These are phyloP conservation scores for Chrysoporthe deuterocubensis DNA, from an alignment of 2,329 filamentous ascomycete genomes.

Conservation along the genomic window DNA sequence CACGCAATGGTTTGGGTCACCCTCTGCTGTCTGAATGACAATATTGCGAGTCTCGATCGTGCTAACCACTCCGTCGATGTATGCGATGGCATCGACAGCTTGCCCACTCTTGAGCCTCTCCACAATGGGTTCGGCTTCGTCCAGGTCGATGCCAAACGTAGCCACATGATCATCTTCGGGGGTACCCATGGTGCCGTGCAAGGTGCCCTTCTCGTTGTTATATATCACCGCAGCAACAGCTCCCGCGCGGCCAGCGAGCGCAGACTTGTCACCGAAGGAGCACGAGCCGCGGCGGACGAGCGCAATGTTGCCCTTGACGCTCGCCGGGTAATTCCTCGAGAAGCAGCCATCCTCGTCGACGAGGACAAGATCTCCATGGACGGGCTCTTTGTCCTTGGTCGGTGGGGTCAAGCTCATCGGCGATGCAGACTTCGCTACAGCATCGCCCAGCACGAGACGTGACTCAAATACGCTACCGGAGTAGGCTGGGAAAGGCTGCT, in stretches of 20 bases:
- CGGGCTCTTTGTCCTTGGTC: slow-evolving; percentile 61
- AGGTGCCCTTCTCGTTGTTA: slow-evolving; percentile 67
- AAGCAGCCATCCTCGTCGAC: slow-evolving; percentile 68
- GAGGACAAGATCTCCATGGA: slow-evolving; percentile 63
- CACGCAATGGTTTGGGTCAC: slow-evolving; percentile 66
- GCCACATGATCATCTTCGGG: slow-evolving; percentile 65
- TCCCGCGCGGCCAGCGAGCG: slow-evolving; percentile 68
- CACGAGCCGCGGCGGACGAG: slow-evolving; percentile 73
- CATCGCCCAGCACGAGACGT: slow-evolving; percentile 58
- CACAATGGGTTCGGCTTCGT: slow-evolving; percentile 61
- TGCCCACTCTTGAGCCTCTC: slow-evolving; percentile 56
- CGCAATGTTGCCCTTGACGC: slow-evolving; percentile 66
- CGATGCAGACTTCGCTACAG: slow-evolving; percentile 52
- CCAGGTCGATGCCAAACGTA: slow-evolving; percentile 67
- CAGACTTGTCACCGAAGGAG: slow-evolving; percentile 72
- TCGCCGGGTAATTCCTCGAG: slow-evolving; percentile 63
- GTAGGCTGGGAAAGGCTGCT: slow-evolving; percentile 67
- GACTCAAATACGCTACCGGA: slow-evolving; percentile 64
- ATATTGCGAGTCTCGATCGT: slow-evolving; percentile 62
- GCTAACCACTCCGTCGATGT: slow-evolving; percentile 61
- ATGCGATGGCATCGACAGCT: slow-evolving; percentile 58
- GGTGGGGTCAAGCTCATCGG: slow-evolving; percentile 71
- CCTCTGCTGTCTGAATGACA: slow-evolving; percentile 62
- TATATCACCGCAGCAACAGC: slow-evolving; percentile 75
- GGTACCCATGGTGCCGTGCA: slow-evolving; percentile 71